Conservation (phyloP, 2,329 filamentous ascomycete species). For the Pseudocercospora pini-densiflorae region DNA sequence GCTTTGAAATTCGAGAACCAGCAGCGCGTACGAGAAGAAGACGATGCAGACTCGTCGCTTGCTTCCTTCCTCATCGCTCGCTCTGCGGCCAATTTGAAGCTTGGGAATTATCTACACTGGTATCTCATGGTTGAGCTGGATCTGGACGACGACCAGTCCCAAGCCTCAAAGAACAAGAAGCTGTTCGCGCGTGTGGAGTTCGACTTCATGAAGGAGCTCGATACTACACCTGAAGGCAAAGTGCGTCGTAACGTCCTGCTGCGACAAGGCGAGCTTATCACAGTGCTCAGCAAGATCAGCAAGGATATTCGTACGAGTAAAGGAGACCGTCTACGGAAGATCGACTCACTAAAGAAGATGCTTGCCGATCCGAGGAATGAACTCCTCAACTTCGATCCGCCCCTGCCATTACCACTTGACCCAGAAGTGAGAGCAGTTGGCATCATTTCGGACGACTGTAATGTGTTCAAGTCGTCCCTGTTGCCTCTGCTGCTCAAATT, state of each 20-base stretch:
- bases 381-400: slow-evolving; percentile 78
- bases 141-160: slow-evolving; percentile 66
- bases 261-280: slow-evolving; percentile 87
- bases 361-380: slow-evolving; percentile 91
- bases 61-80: slow-evolving; percentile 87
- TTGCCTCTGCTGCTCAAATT: slow-evolving; percentile 91
- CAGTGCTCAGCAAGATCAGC: slow-evolving; percentile 84
- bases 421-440: slow-evolving; percentile 79
- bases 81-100: slow-evolving; percentile 82
- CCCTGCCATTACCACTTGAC: slow-evolving; percentile 85
- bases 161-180: slow-evolving; percentile 68
- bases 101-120: slow-evolving; percentile 97
- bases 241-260: slow-evolving; percentile 77
- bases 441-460: slow-evolving; percentile 80
- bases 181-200: slow-evolving; percentile 93
- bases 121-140: slow-evolving; percentile 98
- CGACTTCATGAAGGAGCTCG: slow-evolving; percentile 90
- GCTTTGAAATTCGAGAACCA: slow-evolving; percentile 90
- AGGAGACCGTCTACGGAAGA: slow-evolving; percentile 77
- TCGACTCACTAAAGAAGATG: slow-evolving; percentile 81
- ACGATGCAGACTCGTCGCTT: slow-evolving; percentile 76
- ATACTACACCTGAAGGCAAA: slow-evolving; percentile 69
- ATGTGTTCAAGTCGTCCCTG: slow-evolving; percentile 94
- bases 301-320: slow-evolving; percentile 83
- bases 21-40: slow-evolving; percentile 44